phyloP scores from a whole-genome alignment of 2,329 filamentous ascomycete genomes.

The Chaetomiaceae sp. region DNA sequence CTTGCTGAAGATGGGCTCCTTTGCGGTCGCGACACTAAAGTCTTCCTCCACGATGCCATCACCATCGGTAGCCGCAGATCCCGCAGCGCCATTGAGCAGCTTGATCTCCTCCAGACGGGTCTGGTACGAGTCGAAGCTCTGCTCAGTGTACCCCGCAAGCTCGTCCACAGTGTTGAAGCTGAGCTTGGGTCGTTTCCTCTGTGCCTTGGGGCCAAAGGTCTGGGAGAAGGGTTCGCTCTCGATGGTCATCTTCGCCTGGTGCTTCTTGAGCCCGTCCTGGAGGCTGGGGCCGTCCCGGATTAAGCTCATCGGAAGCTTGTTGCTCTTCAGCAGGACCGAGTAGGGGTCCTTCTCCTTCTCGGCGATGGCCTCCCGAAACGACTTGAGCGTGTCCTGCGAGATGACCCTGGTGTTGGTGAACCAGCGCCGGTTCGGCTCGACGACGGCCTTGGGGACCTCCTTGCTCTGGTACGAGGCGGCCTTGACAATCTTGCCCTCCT shows the following conservation, averaged over 20 bases:
- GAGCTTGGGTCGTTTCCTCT: conserved; percentile 88
- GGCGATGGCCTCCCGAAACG: conserved; percentile 88
- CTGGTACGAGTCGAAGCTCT: conserved; percentile 75
- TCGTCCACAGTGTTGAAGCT: conserved; percentile 77
- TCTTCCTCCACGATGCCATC: conserved; percentile 42
- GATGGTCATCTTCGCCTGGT: conserved; percentile 85
- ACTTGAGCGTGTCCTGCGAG: conserved; percentile 78
- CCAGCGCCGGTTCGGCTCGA: conserved; percentile 97
- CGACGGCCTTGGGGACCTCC: conserved; percentile 75
- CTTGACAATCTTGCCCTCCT: conserved; percentile 76
- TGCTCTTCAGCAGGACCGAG: conserved; percentile 83
- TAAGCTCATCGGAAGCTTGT: conserved; percentile 94
- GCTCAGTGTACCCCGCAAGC: conserved; percentile 72
- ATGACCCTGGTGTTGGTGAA: conserved; percentile 91
- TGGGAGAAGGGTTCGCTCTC: conserved; percentile 81
- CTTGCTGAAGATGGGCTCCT: conserved; percentile 87
- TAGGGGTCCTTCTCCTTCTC: conserved; percentile 89
- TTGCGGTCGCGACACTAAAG: conserved; percentile 56
- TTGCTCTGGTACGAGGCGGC: conserved; percentile 54
- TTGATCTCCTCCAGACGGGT: conserved; percentile 76
- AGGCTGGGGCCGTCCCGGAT: conserved; percentile 66
- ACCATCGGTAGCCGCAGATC: conserved; percentile 40
- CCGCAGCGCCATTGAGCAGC: conserved; percentile 67
- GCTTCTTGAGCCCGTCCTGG: conserved; percentile 79
- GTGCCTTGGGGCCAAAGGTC: conserved; percentile 89